Evolutionary conservation across 768 basidiomycete species (phyloP).

Genomic region (Fomitopsis pulvina): DNA sequence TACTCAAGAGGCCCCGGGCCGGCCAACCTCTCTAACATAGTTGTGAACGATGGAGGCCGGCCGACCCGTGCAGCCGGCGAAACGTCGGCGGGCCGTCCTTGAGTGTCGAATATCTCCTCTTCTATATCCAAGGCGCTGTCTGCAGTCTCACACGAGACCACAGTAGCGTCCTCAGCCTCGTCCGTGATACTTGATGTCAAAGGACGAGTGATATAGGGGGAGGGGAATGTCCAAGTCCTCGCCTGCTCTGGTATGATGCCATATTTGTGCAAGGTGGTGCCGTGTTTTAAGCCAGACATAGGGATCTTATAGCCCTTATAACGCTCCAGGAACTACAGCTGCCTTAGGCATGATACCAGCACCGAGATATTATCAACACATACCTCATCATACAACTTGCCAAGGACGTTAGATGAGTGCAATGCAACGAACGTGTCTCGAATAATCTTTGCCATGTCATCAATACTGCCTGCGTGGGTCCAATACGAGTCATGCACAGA

Average conservation of each 20-base stretch:
- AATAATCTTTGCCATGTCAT: constrained; percentile 84
- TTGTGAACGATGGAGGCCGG: too few relatives aligned
- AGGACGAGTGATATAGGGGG: too few relatives aligned
- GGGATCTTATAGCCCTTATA: constrained; percentile 72
- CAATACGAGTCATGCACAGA: constrained; percentile 99
- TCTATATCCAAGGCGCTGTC: constrained; percentile 2
- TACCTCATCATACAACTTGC: constrained; percentile 69
- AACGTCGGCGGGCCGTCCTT: constrained; percentile 13
- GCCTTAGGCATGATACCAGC: neutral
- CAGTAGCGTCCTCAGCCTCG: constrained; percentile 19
- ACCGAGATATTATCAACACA: constrained; percentile 15
- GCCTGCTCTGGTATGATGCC: constrained; percentile 35
- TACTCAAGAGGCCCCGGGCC: constrained; percentile 1
- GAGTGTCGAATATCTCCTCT: constrained; percentile 10
- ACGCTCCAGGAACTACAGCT: constrained; percentile 61
- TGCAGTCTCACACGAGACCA: neutral
- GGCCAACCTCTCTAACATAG: constrained; percentile 18
- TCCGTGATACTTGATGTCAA: constrained; percentile 19
- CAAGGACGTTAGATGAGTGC: constrained; percentile 82
- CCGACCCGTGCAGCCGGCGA: too few relatives aligned
- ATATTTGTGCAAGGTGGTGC: constrained; percentile 34
- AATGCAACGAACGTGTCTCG: constrained; percentile 91
- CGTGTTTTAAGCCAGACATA: constrained; percentile 35
- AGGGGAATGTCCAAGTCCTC: neutral
- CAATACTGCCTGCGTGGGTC: constrained; percentile 88